These are phyloP conservation scores for Ophiostoma ips DNA, from an alignment of 2,329 filamentous ascomycete species.

Conservation along the genomic window DNA sequence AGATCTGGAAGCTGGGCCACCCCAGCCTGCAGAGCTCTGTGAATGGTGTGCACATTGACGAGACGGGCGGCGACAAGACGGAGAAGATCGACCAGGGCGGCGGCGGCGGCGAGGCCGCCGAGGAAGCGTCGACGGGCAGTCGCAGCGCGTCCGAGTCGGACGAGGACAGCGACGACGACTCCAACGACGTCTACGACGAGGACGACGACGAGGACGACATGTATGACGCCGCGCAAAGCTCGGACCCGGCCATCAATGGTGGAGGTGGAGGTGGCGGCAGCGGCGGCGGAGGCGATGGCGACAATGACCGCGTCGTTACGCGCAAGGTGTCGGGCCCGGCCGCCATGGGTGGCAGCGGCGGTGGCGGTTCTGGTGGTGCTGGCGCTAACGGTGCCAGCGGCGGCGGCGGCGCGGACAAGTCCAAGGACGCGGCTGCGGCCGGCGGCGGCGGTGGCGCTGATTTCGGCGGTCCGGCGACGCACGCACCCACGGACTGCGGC, in stretches of 20 bases:
- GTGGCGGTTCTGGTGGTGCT: not conserved
- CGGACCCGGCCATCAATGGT: constrained; percentile 20
- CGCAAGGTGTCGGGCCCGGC: constrained; percentile 56
- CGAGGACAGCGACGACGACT: constrained; percentile 55
- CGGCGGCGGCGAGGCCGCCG: no score
- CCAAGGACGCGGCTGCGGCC: constrained; percentile 25
- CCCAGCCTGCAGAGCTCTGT: constrained; percentile 81
- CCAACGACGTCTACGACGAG: constrained; percentile 66
- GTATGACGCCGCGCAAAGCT: constrained; percentile 22
- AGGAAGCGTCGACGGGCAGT: constrained; percentile 26
- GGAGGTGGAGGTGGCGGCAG: not conserved
- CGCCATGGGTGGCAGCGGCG: constrained; percentile 11
- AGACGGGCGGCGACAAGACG: constrained; percentile 77
- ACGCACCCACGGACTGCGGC: constrained; percentile 73
- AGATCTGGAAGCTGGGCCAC: constrained; percentile 96
- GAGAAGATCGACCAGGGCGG: constrained; percentile 61
- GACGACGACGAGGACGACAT: constrained; percentile 60
- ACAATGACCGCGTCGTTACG: constrained; percentile 41
- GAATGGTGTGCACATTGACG: constrained; percentile 73
- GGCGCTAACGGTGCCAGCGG: constrained; percentile 24
- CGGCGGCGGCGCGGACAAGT: constrained; percentile 33
- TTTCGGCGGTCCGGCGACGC: constrained; percentile 72
- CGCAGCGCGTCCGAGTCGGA: constrained; percentile 44
- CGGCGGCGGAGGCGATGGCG: constrained; percentile 33
- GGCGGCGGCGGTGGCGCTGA: constrained; percentile 27